Base-by-base conservation (phyloP, 805 yeast genomes). In the Nakazawaea molendinolei region DNA sequence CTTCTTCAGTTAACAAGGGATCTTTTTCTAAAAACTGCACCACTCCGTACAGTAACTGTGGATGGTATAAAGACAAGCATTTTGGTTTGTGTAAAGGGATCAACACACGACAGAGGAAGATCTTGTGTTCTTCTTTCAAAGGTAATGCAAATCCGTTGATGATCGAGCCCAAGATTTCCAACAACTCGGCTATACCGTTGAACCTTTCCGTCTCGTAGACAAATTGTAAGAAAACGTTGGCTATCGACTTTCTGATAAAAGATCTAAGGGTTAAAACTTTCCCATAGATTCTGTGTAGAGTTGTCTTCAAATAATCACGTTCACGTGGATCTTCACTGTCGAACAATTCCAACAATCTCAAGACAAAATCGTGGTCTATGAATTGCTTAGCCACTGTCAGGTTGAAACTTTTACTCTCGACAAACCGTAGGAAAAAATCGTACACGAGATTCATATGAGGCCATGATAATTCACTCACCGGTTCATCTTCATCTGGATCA, bases 401-500 rank as follows among this genome's bases (percentile, higher is more conserved):
- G 53, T 86, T 85, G 59, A 92, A 90, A 60, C 89, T 97, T 2
- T 95, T 94, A 45, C 90, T 79, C 61, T 92, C 97, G 36, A 92
- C 80, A 60, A 92, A 90, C 51, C 95, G 69, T 42, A 92, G 65
- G 55, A 92, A 90, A 51, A 92, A 86, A 58, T 92, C 97, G 63
- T 92, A 92, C 22, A 89, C 95, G 28, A 87, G 74, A 60, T 86
- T 95, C 97, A 92, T 92, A 57, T 92, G 98, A 9, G 97, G 95
- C 98, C 98, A 92, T 8, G 97, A 89, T 44, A 90, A 75, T 56
- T 92, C 97, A 49, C 79, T 77, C 25, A 92, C 95, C 3, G 97
- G 97, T 60, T 92, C 98, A 63, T 92, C 98, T 61, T 92, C 98
- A 61, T 92, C 98, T 1, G 98, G 98, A 51, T 92, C 98, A 58